These are phyloP conservation scores for Acer negundo DNA, from an alignment of 345 rosid genomes.

Conservation along the genomic window DNA sequence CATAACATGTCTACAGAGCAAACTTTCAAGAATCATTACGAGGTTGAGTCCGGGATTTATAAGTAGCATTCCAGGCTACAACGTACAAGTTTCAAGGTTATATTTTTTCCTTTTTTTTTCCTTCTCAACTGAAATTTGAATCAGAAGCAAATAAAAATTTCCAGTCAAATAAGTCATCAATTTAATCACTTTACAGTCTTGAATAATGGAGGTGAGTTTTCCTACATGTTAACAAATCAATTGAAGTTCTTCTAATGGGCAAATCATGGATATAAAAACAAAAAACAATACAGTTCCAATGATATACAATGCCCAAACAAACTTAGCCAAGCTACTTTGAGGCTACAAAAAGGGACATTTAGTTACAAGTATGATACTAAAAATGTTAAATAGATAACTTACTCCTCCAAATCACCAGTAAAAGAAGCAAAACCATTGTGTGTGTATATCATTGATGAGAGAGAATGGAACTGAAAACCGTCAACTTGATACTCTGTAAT, in stretches of 20 bases:
- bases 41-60: not conserved
- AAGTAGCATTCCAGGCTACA: not conserved
- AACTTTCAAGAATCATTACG: slow-evolving; percentile 12
- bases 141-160: not conserved
- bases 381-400: slow-evolving; percentile 40
- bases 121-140: not conserved
- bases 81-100: not conserved
- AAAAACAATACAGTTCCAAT: not conserved
- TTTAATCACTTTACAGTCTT: not conserved
- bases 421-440: slow-evolving; percentile 96
- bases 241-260: not conserved
- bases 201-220: not conserved
- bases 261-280: not conserved
- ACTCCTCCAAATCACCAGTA: slow-evolving; percentile 83
- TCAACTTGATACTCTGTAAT: slow-evolving; percentile 81
- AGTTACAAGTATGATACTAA: not conserved
- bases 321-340: not conserved
- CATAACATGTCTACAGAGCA: not conserved
- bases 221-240: not conserved
- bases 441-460: slow-evolving; percentile 87
- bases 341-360: not conserved
- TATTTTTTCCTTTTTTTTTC: not conserved
- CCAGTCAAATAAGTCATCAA: not conserved
- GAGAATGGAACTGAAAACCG: slow-evolving; percentile 96
- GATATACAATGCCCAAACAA: not conserved